phyloP scores from a whole-genome alignment of 2,329 filamentous ascomycete genomes.

The Neonectria faginata region DNA sequence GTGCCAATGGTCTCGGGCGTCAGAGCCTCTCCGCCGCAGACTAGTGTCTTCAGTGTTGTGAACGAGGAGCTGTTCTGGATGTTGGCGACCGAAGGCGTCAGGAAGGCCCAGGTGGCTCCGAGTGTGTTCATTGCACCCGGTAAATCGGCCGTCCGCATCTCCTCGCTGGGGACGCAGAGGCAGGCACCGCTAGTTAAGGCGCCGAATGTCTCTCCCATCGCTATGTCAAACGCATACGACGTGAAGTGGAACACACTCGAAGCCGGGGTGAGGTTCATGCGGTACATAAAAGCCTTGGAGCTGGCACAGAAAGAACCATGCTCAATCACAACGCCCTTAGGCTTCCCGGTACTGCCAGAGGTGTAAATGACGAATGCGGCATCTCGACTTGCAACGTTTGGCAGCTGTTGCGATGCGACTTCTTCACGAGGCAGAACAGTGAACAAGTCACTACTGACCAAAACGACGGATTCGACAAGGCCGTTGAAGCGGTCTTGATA shows the following conservation, averaged over 20 bases:
- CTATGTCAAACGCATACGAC: slow-evolving; percentile 42
- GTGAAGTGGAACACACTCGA: slow-evolving; percentile 40
- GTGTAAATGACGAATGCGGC: slow-evolving; percentile 39
- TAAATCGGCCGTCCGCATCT: slow-evolving; percentile 35
- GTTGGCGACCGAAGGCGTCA: slow-evolving; percentile 43
- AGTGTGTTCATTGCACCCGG: slow-evolving; percentile 31
- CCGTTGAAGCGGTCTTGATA: slow-evolving; percentile 12
- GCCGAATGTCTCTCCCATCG: slow-evolving; percentile 37
- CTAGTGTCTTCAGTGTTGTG: slow-evolving; percentile 27
- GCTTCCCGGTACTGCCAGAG: slow-evolving; percentile 42
- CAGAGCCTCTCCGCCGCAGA: slow-evolving; percentile 40
- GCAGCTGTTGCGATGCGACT: neutral
- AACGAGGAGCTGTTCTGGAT: slow-evolving; percentile 37
- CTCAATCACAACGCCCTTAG: slow-evolving; percentile 41
- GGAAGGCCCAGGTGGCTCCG: slow-evolving; percentile 36
- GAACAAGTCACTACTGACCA: neutral
- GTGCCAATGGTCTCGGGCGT: slow-evolving; percentile 28
- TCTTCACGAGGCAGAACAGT: neutral
- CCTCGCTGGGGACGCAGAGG: slow-evolving; percentile 41
- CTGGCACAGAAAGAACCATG: slow-evolving; percentile 32
- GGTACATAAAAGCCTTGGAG: slow-evolving; percentile 25
- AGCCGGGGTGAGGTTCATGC: slow-evolving; percentile 19
- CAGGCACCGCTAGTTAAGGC: slow-evolving; percentile 33
- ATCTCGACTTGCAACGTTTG: neutral
- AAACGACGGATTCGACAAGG: neutral